phyloP scores from a whole-genome alignment of 495 filamentous ascomycete species.

The Apodospora peruviana region DNA sequence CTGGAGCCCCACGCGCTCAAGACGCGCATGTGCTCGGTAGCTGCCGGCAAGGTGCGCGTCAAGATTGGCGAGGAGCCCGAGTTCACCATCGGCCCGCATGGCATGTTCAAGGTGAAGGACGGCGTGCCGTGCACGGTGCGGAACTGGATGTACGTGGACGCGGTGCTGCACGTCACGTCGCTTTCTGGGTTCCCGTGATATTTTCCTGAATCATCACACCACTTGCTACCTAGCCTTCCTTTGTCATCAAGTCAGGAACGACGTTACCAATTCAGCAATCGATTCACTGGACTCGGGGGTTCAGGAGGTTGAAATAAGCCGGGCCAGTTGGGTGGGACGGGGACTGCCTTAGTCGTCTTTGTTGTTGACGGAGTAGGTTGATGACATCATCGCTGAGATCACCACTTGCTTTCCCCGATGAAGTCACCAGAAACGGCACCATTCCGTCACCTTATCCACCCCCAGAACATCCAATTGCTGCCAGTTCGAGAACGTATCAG shows the following conservation, averaged over 20 bases:
- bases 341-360: too few species aligned
- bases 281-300: too few species aligned
- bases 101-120: conserved; percentile 25
- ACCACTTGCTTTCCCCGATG: neutral
- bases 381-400: neutral
- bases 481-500: too few species aligned
- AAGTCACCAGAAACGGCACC: neutral
- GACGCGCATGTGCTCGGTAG: conserved; percentile 28
- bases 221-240: too few species aligned
- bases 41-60: conserved; percentile 30
- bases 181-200: conserved; percentile 14
- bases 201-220: too few species aligned
- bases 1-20: conserved; percentile 14
- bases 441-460: too few species aligned
- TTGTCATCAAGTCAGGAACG: too few species aligned
- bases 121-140: conserved; percentile 15
- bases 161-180: conserved; percentile 26
- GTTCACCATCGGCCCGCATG: conserved; percentile 31
- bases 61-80: conserved; percentile 21
- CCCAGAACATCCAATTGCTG: too few species aligned
- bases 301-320: too few species aligned
- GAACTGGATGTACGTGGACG: conserved; percentile 32
- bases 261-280: too few species aligned
- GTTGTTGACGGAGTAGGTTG: too few species aligned
- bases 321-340: too few species aligned